Base-by-base conservation (phyloP, 306 rosid species). In the Vachellia collinsii region DNA sequence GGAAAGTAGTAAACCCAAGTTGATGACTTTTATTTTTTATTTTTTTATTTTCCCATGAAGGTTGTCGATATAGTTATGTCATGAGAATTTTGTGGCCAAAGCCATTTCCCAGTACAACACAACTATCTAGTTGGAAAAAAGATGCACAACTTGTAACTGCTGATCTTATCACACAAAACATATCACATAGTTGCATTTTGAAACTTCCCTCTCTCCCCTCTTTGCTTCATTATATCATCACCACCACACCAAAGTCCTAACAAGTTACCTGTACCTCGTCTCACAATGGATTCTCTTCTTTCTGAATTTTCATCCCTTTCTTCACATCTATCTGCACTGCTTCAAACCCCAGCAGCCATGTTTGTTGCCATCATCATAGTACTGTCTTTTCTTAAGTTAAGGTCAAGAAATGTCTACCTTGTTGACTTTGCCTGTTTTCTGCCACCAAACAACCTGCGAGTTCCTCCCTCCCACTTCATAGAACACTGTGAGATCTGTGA, bases 361-460 rank as follows among this genome's bases (percentile, higher is more conserved):
- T 66, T 83, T 54, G 19, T 54, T 0, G 10, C 85, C 38, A 63
- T 81, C 69, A 59, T 84, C 81, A 51, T 81, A 56, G 38, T 79
- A 47, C 70, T 88, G 2, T 43, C 6, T 81, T 86, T 22, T 61
- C 51, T 87, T 6, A 64, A n/a, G 59, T 80, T 81, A 66, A 85
- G 58, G 82, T 65, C 84, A 23, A 81, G 23, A 2, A 68, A 72
- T 47, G 64, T 87, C 38, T 93, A 93, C 86, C 94, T 93, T 67
- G 5, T 93, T 80, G 90, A 93, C 72, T 91, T 83, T 72, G 76
- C 78, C 50, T 88, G 93, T 61, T 91, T 91, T 67, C 47, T 79
- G 41, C 97, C 96, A 37, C 93, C 94, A 0, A 75, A 77, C 63
- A 22, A 75, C 82, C 72, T 89, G 47, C 64, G 91, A 44, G 16